These are phyloP conservation scores for Casuarina equisetifolia DNA, from an alignment of 306 rosid genomes.

Conservation along the genomic window DNA sequence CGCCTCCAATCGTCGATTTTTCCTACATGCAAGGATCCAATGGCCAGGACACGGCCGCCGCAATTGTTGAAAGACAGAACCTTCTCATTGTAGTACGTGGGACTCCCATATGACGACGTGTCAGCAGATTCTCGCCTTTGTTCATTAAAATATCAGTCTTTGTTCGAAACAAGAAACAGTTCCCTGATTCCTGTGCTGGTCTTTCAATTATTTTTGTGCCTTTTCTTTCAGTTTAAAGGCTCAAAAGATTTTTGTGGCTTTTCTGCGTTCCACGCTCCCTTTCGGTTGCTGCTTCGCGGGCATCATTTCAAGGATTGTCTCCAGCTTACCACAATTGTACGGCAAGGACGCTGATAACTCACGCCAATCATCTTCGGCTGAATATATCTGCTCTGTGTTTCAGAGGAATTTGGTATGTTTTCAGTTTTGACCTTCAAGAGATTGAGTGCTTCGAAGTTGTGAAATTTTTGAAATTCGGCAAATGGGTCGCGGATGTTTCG, in stretches of 20 bases:
- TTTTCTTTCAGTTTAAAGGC: conserved; percentile 6
- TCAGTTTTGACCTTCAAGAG: neutral
- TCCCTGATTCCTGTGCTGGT: neutral
- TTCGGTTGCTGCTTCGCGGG: conserved; percentile 20
- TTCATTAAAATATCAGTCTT: neutral
- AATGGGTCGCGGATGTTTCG: conserved; percentile 19
- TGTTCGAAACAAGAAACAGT: neutral
- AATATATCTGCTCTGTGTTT: conserved; percentile 7
- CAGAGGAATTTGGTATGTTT: neutral
- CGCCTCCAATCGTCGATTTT: neutral
- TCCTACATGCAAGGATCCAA: conserved; percentile 2
- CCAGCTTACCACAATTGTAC: conserved; percentile 29
- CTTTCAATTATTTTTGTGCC: neutral
- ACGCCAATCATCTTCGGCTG: neutral
- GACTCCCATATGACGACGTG: neutral
- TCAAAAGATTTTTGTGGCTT: conserved; percentile 8
- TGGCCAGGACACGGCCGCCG: conserved; percentile 32
- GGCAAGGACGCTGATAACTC: conserved; percentile 30
- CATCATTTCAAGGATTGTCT: conserved; percentile 22
- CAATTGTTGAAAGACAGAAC: conserved; percentile 29
- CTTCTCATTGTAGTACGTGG: neutral
- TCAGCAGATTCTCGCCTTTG: neutral
- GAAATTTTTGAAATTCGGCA: conserved; percentile 19
- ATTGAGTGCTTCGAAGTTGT: neutral
- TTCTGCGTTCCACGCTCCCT: conserved; percentile 27